Evolutionary conservation across 2,329 filamentous ascomycete genomes (phyloP).

Genomic region (Tympanopsis confertula): DNA sequence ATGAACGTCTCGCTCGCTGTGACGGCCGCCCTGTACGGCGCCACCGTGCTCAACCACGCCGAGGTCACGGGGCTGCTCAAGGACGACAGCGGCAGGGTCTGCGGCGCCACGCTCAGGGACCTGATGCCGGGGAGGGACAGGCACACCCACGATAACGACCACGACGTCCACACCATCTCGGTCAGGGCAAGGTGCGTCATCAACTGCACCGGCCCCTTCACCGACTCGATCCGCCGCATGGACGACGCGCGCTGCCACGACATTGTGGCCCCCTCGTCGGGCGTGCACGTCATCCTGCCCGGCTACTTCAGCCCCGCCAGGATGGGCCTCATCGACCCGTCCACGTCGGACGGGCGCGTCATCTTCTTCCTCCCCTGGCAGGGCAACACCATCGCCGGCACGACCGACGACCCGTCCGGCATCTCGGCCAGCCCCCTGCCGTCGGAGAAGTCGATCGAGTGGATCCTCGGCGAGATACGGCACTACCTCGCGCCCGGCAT

Average conservation of each 20-base stretch:
- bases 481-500: constrained; percentile 76
- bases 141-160: constrained; percentile 35
- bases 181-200: constrained; percentile 72
- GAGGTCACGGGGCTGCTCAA: constrained; percentile 71
- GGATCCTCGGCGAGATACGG: constrained; percentile 76
- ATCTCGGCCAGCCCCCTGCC: constrained; percentile 67
- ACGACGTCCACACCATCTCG: constrained; percentile 48
- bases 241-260: constrained; percentile 62
- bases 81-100: constrained; percentile 60
- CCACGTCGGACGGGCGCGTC: constrained; percentile 76
- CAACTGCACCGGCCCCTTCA: constrained; percentile 83
- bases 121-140: constrained; percentile 52
- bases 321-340: constrained; percentile 80
- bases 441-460: constrained; percentile 73
- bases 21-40: constrained; percentile 78
- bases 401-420: constrained; percentile 66
- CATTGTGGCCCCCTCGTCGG: constrained; percentile 76
- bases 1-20: constrained; percentile 86
- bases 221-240: constrained; percentile 74
- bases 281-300: constrained; percentile 76
- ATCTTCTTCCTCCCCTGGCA: constrained; percentile 94
- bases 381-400: constrained; percentile 82
- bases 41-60: constrained; percentile 72
- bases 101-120: constrained; percentile 64
- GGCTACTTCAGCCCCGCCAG: constrained; percentile 76